Evolutionary conservation across 2,329 filamentous ascomycete species (phyloP).

Genomic region (Ilyonectria mors-panacis): DNA sequence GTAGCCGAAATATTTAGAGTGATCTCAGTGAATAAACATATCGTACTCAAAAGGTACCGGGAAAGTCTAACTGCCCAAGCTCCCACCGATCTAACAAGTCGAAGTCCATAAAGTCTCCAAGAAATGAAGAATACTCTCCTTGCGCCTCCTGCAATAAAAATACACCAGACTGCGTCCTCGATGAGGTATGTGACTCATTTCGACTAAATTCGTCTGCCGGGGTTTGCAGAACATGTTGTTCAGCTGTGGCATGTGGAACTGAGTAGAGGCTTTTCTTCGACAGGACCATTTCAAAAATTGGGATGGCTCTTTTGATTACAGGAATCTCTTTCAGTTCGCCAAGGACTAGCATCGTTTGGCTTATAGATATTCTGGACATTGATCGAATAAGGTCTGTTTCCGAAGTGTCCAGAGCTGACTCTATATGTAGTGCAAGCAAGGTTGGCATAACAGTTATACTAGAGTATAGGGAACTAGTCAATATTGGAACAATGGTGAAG

Average conservation of each 20-base stretch:
- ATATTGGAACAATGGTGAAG: not conserved
- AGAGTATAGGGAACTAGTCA: not conserved
- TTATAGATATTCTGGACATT: constrained; percentile 27
- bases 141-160: not conserved
- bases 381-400: constrained; percentile 22
- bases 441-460: constrained; percentile 22
- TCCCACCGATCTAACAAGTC: constrained; percentile 18
- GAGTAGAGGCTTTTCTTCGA: constrained; percentile 22
- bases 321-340: constrained; percentile 17
- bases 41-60: not conserved
- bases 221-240: not conserved
- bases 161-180: not conserved
- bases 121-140: not conserved
- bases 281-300: constrained; percentile 25
- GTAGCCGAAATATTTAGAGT: too few species aligned
- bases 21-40: too few species aligned
- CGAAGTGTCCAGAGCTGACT: constrained; percentile 21
- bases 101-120: constrained; percentile 7
- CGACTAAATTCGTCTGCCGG: not conserved
- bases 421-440: constrained; percentile 26
- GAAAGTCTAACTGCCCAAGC: constrained; percentile 14
- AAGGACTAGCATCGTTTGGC: constrained; percentile 22
- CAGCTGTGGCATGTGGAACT: not conserved
- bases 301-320: constrained; percentile 16
- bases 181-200: not conserved